A percentile compares a stretch with the other conserved stretches of the same genome.
Conservation (phyloP, 2,329 filamentous ascomycete genomes). For the Thelonectria blattea region DNA sequence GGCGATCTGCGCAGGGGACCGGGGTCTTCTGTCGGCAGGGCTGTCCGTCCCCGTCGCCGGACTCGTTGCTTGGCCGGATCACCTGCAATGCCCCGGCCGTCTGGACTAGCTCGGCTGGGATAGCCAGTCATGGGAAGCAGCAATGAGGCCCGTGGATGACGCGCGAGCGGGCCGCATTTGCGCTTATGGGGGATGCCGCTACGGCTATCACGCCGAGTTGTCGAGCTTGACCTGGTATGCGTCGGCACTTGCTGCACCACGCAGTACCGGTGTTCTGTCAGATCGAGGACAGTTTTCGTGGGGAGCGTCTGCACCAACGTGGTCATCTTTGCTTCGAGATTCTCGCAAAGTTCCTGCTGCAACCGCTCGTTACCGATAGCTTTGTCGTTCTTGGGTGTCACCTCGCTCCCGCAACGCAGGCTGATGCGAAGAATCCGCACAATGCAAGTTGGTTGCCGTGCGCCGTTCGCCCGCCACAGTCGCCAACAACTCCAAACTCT, state of each 20-base stretch:
- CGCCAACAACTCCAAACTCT: not conserved
- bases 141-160: not conserved
- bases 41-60: conserved; percentile 24
- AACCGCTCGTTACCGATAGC: no score
- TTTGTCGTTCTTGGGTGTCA: not conserved
- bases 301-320: not conserved
- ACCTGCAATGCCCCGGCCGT: conserved; percentile 29
- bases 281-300: conserved; percentile 3
- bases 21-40: conserved; percentile 31
- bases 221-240: conserved; percentile 6
- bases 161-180: conserved; percentile 16
- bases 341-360: not conserved
- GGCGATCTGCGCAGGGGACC: conserved; percentile 38
- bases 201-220: conserved; percentile 7
- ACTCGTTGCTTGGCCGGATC: conserved; percentile 28
- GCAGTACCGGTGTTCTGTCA: not conserved
- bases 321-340: not conserved
- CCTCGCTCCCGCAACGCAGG: no score
- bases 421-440: not conserved
- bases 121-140: conserved; percentile 11
- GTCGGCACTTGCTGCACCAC: conserved; percentile 4
- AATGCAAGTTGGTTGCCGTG: not conserved
- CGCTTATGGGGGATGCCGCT: conserved; percentile 16
- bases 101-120: conserved; percentile 18
- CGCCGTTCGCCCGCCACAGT: not conserved